phyloP scores from a whole-genome alignment of 805 yeast species.

The Candida railenensis region DNA sequence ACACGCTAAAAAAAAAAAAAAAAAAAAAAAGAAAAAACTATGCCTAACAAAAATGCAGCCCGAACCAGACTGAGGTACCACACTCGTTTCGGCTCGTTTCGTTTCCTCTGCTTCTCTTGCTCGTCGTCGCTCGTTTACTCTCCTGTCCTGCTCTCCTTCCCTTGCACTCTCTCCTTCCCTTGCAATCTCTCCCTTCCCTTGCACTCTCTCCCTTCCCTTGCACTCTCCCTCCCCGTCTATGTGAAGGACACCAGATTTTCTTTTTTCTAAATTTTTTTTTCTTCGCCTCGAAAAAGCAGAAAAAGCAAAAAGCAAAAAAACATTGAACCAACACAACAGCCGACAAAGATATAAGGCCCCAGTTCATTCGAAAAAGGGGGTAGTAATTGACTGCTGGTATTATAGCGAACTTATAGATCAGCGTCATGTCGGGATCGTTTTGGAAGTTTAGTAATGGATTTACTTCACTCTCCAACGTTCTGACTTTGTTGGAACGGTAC shows the following conservation, averaged over 20 bases:
- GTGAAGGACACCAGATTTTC: no score
- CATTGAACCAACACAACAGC: background rate
- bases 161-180: no score
- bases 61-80: no score
- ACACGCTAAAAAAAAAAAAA: no score
- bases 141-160: no score
- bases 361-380: background rate
- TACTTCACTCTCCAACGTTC: constrained; percentile 40
- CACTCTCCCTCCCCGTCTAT: background rate
- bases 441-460: constrained; percentile 49
- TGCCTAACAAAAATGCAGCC: no score
- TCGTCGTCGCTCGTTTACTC: no score
- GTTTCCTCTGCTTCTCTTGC: no score
- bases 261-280: no score
- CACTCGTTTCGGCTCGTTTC: no score
- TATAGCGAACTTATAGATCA: background rate
- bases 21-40: no score
- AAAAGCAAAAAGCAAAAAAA: background rate
- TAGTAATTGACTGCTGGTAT: background rate
- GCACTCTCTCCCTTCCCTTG: background rate
- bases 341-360: background rate
- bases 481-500: constrained; percentile 37
- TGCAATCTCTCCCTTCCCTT: no score
- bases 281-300: background rate
- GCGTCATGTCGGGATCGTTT: constrained; percentile 43